Percentiles rank a stretch among this genome's conserved stretches.
Conservation (phyloP, 2,329 filamentous ascomycete genomes). For the Shiraia sp. region DNA sequence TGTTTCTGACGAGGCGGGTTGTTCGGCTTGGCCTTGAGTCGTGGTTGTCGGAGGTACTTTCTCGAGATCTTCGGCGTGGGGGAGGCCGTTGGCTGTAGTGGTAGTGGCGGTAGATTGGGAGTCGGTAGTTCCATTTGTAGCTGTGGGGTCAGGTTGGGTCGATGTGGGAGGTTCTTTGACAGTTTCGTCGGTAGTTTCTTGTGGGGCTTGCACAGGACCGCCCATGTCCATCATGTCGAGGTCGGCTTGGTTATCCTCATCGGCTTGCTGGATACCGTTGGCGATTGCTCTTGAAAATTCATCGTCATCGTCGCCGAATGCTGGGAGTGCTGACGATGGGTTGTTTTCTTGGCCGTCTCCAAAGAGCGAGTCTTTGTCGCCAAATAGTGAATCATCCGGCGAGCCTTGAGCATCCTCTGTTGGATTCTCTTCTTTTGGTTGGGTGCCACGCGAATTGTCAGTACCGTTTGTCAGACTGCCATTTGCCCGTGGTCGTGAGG, state of each 20-base stretch:
- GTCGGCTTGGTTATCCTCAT: constrained; percentile 47
- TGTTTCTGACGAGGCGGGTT: constrained; percentile 64
- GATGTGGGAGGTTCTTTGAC: constrained; percentile 24
- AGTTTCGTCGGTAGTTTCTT: constrained; percentile 23
- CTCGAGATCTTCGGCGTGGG: constrained; percentile 54
- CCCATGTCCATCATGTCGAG: constrained; percentile 52
- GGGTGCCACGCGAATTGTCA: constrained; percentile 30
- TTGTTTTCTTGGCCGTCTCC: constrained; percentile 65
- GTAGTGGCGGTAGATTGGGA: constrained; percentile 15
- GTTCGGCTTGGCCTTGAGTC: constrained; percentile 42
- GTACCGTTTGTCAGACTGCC: constrained; percentile 53
- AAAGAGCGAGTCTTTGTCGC: constrained; percentile 83
- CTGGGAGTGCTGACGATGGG: constrained; percentile 48
- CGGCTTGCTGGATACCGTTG: constrained; percentile 51
- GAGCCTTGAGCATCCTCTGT: constrained; percentile 64
- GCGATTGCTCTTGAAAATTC: constrained; percentile 78
- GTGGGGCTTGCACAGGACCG: constrained; percentile 47
- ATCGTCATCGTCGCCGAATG: constrained; percentile 79
- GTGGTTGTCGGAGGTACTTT: constrained; percentile 11
- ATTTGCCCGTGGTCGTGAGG: constrained; percentile 60
- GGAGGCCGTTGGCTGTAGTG: constrained; percentile 52
- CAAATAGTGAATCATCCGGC: constrained; percentile 81
- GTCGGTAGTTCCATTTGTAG: constrained; percentile 24
- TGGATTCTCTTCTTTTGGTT: constrained; percentile 35
- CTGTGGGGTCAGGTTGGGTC: constrained; percentile 14